phyloP scores from a whole-genome alignment of 2,329 filamentous ascomycete species.

The Paraphoma sp. region DNA sequence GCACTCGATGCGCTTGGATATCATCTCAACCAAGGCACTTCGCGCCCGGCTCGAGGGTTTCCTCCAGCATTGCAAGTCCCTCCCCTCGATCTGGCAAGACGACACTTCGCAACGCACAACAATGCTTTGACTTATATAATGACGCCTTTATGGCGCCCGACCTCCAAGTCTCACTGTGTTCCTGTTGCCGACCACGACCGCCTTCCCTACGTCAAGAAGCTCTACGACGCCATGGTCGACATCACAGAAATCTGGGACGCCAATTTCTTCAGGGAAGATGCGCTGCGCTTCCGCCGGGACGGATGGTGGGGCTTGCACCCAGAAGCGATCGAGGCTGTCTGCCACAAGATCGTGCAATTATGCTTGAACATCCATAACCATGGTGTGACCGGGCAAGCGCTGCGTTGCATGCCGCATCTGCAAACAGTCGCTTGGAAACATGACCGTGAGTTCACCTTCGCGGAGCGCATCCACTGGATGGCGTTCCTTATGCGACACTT shows the following conservation, averaged over 20 bases:
- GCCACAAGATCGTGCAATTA: not conserved
- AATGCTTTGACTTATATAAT: not conserved
- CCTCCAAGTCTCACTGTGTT: not conserved
- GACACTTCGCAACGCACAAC: not conserved
- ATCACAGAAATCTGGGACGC: not conserved
- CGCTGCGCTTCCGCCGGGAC: not conserved
- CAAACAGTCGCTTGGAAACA: not conserved
- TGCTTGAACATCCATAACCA: not conserved
- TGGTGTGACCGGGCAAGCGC: not conserved
- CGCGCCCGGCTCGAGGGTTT: too few species aligned
- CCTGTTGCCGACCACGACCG: not conserved
- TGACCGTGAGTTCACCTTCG: not conserved
- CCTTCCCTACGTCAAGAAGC: conserved; percentile 1
- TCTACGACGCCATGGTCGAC: not conserved
- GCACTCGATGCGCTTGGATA: too few species aligned
- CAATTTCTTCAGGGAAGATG: not conserved
- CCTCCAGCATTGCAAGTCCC: too few species aligned
- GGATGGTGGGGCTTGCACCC: not conserved
- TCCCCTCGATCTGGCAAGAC: not conserved
- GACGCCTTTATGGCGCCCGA: not conserved
- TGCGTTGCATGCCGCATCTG: not conserved
- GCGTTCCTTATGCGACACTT: not conserved
- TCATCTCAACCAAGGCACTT: too few species aligned
- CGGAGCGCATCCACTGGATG: conserved; percentile 3
- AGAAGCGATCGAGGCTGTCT: not conserved